These are phyloP conservation scores for Candida tibetensis DNA, from an alignment of 805 yeast genomes.

Conservation along the genomic window DNA sequence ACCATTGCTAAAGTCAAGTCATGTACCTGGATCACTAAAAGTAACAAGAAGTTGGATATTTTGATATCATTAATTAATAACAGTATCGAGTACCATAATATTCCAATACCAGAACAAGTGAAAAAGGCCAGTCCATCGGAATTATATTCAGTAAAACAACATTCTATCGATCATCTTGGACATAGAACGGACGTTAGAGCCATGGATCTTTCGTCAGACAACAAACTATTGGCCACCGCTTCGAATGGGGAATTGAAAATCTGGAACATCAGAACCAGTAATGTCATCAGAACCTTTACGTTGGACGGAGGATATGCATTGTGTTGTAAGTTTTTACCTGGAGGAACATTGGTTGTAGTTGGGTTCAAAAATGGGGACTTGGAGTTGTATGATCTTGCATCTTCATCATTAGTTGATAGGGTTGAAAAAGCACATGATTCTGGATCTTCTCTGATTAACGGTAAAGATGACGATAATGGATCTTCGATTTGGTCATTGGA, in stretches of 20 bases:
- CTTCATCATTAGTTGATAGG: conserved; percentile 68
- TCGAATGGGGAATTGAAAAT: conserved; percentile 86
- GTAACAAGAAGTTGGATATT: conserved; percentile 53
- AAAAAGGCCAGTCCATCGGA: conserved; percentile 48
- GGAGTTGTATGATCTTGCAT: conserved; percentile 81
- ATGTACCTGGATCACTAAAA: conserved; percentile 57
- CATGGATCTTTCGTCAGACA: conserved; percentile 77
- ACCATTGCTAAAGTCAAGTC: conserved; percentile 61
- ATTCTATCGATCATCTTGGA: conserved; percentile 72
- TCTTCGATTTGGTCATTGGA: conserved; percentile 88
- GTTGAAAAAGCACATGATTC: conserved; percentile 63
- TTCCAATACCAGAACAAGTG: conserved; percentile 54
- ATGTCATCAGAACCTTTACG: conserved; percentile 75
- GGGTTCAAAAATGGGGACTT: conserved; percentile 88
- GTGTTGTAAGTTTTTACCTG: conserved; percentile 80
- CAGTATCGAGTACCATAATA: conserved; percentile 64
- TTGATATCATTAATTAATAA: conserved; percentile 69
- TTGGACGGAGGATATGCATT: conserved; percentile 81
- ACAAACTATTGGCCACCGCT: conserved; percentile 79
- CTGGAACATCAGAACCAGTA: conserved; percentile 74
- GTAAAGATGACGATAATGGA: conserved; percentile 28
- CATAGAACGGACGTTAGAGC: conserved; percentile 89
- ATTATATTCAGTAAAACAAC: conserved; percentile 44
- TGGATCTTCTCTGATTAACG: conserved; percentile 19
- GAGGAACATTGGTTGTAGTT: conserved; percentile 80